Conservation (phyloP, 495 filamentous ascomycete species). For the Penicillium samsonianum region DNA sequence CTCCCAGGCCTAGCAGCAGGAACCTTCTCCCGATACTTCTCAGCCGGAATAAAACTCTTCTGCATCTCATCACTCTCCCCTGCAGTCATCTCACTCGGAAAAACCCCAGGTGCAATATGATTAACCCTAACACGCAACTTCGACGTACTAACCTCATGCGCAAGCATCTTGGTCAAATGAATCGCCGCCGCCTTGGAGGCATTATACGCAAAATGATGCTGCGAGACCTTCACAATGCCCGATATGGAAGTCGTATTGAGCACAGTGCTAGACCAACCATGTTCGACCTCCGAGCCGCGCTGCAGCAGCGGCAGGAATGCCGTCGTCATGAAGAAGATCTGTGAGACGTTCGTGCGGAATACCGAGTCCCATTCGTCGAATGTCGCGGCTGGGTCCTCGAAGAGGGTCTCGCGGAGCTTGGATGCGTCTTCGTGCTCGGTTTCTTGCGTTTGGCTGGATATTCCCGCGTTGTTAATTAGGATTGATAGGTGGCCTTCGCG, state of each 20-base stretch:
- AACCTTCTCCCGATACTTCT: conserved; percentile 61
- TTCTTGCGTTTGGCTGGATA: conserved; percentile 34
- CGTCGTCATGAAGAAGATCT: conserved; percentile 49
- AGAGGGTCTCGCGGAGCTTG: conserved; percentile 57
- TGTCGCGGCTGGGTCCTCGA: conserved; percentile 46
- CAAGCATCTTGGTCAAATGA: conserved; percentile 57
- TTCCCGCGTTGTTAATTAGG: conserved; percentile 60
- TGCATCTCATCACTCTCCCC: conserved; percentile 55
- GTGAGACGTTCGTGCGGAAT: conserved; percentile 52
- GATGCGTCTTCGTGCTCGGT: conserved; percentile 41
- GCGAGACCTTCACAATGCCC: conserved; percentile 49
- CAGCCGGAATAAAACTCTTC: conserved; percentile 63
- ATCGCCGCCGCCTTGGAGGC: conserved; percentile 52
- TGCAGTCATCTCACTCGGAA: conserved; percentile 57
- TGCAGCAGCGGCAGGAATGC: conserved; percentile 44
- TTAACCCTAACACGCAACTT: conserved; percentile 50
- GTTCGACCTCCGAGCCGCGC: conserved; percentile 46
- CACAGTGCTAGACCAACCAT: conserved; percentile 55
- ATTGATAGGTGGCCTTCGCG: conserved; percentile 51
- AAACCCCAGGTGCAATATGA: conserved; percentile 58
- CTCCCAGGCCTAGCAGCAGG: conserved; percentile 63
- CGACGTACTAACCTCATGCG: conserved; percentile 48
- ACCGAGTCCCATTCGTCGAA: conserved; percentile 48
- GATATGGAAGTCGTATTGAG: conserved; percentile 62
- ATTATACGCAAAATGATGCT: conserved; percentile 58